Percentiles rank a stretch among this genome's conserved stretches.
Evolutionary conservation across 2,329 filamentous ascomycete species (phyloP).

Genomic region (Colletotrichum theobromicola): DNA sequence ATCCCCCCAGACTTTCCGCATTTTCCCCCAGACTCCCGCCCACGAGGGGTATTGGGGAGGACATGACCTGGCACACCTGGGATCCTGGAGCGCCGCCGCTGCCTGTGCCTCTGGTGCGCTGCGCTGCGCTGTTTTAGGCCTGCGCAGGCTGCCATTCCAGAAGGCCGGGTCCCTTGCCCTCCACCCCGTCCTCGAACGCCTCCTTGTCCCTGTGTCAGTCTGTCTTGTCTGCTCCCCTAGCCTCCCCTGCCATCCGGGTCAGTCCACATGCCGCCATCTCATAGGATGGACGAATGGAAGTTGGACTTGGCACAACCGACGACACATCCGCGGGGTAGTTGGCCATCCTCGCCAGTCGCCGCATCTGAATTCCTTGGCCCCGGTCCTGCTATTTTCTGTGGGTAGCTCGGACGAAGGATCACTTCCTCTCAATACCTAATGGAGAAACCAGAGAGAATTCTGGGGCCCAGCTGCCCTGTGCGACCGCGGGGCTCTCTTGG

Average conservation of each 20-base stretch:
- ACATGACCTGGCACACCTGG: neutral
- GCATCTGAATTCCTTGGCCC: neutral
- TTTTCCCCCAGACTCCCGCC: conserved; percentile 10
- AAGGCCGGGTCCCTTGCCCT: conserved; percentile 14
- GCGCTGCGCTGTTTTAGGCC: conserved; percentile 5
- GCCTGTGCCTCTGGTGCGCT: conserved; percentile 1
- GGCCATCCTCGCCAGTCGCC: neutral
- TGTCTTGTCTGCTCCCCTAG: neutral
- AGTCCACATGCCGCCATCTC: conserved; percentile 13
- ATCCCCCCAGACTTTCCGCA: conserved; percentile 12
- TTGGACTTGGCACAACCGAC: conserved; percentile 15
- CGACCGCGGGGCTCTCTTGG: neutral
- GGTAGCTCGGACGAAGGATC: neutral
- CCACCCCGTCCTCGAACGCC: too few relatives aligned
- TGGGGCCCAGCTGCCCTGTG: neutral
- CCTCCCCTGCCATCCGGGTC: conserved; percentile 15
- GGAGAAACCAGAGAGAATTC: neutral
- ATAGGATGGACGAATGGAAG: conserved; percentile 23
- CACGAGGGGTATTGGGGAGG: neutral
- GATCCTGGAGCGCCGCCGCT: neutral
- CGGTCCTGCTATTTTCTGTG: neutral
- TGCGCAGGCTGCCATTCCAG: conserved; percentile 6
- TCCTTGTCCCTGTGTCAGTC: neutral
- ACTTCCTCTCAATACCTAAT: neutral
- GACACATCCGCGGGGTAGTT: neutral